Percentiles rank a stretch among this genome's conserved stretches.
Conservation (phyloP, 352 stramenopile genomes). For the Chrysophaeum taylorii region DNA sequence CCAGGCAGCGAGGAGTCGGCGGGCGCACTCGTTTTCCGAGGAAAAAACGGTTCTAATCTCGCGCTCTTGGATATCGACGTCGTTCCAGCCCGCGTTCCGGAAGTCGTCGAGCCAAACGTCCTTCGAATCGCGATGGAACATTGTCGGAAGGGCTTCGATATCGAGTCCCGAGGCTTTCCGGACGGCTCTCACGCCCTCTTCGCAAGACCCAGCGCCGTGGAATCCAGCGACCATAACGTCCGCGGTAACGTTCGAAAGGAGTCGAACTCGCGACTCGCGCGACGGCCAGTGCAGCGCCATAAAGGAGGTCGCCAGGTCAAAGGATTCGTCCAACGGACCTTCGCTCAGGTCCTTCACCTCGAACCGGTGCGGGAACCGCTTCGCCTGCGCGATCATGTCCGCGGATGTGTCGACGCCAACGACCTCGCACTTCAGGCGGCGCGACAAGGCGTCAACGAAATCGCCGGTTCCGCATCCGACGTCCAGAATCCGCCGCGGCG, state of each 20-base stretch:
- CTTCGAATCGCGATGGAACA: neutral
- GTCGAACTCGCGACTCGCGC: neutral
- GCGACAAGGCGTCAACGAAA: neutral
- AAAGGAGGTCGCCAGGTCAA: neutral
- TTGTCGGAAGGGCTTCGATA: neutral
- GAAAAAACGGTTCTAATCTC: neutral
- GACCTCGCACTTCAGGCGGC: neutral
- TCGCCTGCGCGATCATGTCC: neutral
- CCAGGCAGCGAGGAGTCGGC: neutral
- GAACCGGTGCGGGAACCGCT: neutral
- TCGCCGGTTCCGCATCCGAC: neutral
- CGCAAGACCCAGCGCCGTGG: neutral
- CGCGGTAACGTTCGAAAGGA: neutral
- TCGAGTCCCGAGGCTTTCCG: neutral
- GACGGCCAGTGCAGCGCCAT: neutral
- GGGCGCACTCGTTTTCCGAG: neutral
- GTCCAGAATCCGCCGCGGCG: neutral
- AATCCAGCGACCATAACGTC: neutral
- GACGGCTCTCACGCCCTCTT: neutral
- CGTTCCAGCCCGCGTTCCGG: neutral
- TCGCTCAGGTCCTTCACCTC: neutral
- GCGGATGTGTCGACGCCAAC: neutral
- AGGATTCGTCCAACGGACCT: too few species aligned
- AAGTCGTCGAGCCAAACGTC: neutral
- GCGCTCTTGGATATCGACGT: neutral